These are phyloP conservation scores for Aureobasidium sp. DNA, from an alignment of 2,329 filamentous ascomycete species.

Conservation along the genomic window DNA sequence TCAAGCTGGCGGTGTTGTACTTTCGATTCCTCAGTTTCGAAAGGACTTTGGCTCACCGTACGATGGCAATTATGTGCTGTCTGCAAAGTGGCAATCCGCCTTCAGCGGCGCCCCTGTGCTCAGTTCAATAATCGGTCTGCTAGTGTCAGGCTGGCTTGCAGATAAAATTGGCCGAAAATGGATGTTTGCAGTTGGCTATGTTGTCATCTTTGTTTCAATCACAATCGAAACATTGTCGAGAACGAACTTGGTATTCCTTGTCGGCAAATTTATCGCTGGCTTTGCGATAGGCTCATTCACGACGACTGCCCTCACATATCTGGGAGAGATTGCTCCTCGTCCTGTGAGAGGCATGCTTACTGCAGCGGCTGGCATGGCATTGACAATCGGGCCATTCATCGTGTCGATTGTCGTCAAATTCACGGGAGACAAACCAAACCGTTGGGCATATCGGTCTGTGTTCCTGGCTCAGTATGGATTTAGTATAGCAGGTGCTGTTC, in stretches of 20 bases:
- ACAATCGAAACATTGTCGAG: constrained; percentile 39
- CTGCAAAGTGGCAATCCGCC: constrained; percentile 40
- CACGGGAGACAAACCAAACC: constrained; percentile 32
- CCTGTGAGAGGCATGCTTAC: constrained; percentile 34
- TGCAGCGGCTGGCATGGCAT: constrained; percentile 35
- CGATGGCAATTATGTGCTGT: constrained; percentile 34
- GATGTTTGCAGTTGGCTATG: constrained; percentile 32
- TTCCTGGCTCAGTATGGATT: constrained; percentile 39
- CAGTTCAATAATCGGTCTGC: constrained; percentile 30
- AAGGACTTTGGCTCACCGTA: constrained; percentile 39
- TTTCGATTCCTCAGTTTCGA: constrained; percentile 41
- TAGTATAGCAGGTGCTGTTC: constrained; percentile 27
- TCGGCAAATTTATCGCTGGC: constrained; percentile 39
- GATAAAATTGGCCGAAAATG: constrained; percentile 33
- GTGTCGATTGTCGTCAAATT: constrained; percentile 22
- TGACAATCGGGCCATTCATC: constrained; percentile 36
- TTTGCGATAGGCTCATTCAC: constrained; percentile 36
- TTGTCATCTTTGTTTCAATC: constrained; percentile 34
- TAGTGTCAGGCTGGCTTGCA: constrained; percentile 32
- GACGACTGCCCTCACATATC: constrained; percentile 35
- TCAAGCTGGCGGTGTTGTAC: constrained; percentile 36
- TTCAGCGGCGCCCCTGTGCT: constrained; percentile 40
- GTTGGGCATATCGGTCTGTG: constrained; percentile 39
- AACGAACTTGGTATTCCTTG: constrained; percentile 36
- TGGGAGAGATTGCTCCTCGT: constrained; percentile 35